phyloP scores from a whole-genome alignment of 2,329 filamentous ascomycete species.

The Hymenoscyphus scutula region DNA sequence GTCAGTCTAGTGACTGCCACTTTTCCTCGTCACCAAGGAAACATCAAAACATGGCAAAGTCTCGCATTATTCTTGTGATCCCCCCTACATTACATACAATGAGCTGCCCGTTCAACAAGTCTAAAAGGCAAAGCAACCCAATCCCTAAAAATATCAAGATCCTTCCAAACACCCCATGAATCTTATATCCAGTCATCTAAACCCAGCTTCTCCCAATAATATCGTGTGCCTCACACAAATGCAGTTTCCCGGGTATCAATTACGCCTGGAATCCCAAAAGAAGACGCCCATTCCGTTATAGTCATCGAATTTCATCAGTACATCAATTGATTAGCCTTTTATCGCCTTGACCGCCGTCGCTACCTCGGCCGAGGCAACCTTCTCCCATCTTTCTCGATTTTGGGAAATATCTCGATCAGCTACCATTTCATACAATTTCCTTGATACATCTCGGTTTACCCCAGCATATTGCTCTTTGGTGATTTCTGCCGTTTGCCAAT shows the following conservation, averaged over 20 bases:
- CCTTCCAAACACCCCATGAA: not conserved
- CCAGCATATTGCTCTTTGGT: constrained; percentile 87
- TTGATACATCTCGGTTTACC: constrained; percentile 87
- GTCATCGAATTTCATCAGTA: constrained; percentile 20
- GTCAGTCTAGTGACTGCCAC: no score
- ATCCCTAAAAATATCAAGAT: not conserved
- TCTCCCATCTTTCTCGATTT: constrained; percentile 69
- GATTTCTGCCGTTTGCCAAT: constrained; percentile 73
- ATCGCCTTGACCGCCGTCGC: constrained; percentile 66
- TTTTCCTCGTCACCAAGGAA: no score
- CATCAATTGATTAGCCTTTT: constrained; percentile 40
- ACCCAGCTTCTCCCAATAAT: constrained; percentile 4
- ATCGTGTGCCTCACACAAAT: not conserved
- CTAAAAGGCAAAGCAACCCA: not conserved
- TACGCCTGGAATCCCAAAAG: constrained; percentile 24
- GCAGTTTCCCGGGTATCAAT: constrained; percentile 25
- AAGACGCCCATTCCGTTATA: constrained; percentile 21
- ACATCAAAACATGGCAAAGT: not conserved
- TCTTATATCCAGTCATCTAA: constrained; percentile 3
- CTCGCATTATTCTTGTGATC: not conserved
- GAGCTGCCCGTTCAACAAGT: not conserved
- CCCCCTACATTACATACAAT: not conserved
- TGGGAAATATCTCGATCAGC: constrained; percentile 49
- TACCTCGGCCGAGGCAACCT: constrained; percentile 75
- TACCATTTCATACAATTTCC: constrained; percentile 75